Evolutionary conservation across 2,329 filamentous ascomycete species (phyloP).

Genomic region (Coniochaeta ligniaria): DNA sequence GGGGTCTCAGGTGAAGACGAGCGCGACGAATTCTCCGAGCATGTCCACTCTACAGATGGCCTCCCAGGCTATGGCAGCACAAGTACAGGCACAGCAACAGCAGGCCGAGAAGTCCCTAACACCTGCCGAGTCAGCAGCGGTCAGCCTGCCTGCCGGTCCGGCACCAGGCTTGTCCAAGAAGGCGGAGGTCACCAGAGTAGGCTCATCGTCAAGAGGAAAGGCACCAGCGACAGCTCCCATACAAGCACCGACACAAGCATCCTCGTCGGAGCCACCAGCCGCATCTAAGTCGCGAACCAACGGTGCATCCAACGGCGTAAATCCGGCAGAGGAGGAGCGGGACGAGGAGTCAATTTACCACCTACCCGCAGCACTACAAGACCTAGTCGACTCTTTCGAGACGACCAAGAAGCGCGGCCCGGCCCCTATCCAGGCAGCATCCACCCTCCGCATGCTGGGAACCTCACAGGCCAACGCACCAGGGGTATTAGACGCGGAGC

Average conservation of each 20-base stretch:
- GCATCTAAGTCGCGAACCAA: slow-evolving; percentile 34
- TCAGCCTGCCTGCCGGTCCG: slow-evolving; percentile 1
- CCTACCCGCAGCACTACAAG: slow-evolving; percentile 79
- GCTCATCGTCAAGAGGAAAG: slow-evolving; percentile 37
- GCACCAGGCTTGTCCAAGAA: slow-evolving; percentile 16
- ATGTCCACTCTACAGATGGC: slow-evolving; percentile 39
- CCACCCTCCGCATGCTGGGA: slow-evolving; percentile 67
- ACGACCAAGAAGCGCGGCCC: slow-evolving; percentile 63
- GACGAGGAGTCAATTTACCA: slow-evolving; percentile 85
- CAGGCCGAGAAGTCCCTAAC: slow-evolving; percentile 20
- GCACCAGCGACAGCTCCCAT: slow-evolving; percentile 23
- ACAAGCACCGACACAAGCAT: slow-evolving; percentile 32
- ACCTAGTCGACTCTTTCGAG: slow-evolving; percentile 88
- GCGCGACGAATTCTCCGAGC: slow-evolving; percentile 48
- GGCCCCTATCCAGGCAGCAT: slow-evolving; percentile 49
- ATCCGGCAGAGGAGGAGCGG: slow-evolving; percentile 32
- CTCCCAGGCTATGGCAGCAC: slow-evolving; percentile 14
- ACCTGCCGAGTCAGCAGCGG: not conserved
- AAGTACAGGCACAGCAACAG: slow-evolving; percentile 19
- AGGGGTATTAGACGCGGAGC: slow-evolving; percentile 71
- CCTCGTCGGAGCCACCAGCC: slow-evolving; percentile 30
- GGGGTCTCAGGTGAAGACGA: slow-evolving; percentile 44
- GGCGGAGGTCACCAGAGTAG: slow-evolving; percentile 21
- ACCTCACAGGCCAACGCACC: slow-evolving; percentile 68
- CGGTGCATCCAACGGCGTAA: slow-evolving; percentile 44